Percentiles rank a stretch among this genome's conserved stretches.
phyloP scores from a whole-genome alignment of 2,329 filamentous ascomycete species.

The Catunica adiposa region DNA sequence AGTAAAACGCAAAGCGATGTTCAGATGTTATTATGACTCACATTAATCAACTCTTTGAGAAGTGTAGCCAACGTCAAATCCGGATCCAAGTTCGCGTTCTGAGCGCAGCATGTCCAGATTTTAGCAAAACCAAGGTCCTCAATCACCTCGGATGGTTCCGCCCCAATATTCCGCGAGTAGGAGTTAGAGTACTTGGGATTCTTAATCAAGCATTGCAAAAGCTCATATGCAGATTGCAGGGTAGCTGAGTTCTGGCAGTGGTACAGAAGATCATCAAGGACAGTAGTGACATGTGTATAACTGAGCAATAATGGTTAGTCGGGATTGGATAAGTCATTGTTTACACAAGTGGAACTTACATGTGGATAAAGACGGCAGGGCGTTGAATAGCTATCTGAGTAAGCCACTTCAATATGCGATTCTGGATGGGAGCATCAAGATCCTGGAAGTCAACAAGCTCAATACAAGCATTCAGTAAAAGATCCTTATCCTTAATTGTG shows the following conservation, averaged over 20 bases:
- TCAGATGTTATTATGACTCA: not conserved
- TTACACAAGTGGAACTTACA: conserved; percentile 36
- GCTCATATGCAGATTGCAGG: conserved; percentile 41
- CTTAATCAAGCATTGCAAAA: conserved; percentile 42
- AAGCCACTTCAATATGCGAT: conserved; percentile 42
- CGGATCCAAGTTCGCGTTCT: conserved; percentile 31
- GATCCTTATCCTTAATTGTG: conserved; percentile 39
- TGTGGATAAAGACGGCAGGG: conserved; percentile 38
- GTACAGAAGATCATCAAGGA: conserved; percentile 45
- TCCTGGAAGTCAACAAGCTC: conserved; percentile 50
- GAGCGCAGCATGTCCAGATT: conserved; percentile 41
- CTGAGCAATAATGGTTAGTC: conserved; percentile 21
- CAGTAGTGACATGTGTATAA: conserved; percentile 37
- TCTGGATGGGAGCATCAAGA: conserved; percentile 45
- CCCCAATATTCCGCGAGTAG: conserved; percentile 30
- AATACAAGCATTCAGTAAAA: conserved; percentile 46
- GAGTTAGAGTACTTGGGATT: conserved; percentile 33
- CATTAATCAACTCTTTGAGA: conserved; percentile 43
- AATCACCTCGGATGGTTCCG: conserved; percentile 37
- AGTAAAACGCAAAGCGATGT: not conserved
- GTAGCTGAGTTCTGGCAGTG: conserved; percentile 45
- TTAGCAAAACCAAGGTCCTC: conserved; percentile 47
- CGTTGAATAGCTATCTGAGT: conserved; percentile 37
- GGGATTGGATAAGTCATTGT: not conserved
- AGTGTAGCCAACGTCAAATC: conserved; percentile 33